Evolutionary conservation across 2,329 filamentous ascomycete genomes (phyloP).

Genomic region (Neoarthrinium moseri): DNA sequence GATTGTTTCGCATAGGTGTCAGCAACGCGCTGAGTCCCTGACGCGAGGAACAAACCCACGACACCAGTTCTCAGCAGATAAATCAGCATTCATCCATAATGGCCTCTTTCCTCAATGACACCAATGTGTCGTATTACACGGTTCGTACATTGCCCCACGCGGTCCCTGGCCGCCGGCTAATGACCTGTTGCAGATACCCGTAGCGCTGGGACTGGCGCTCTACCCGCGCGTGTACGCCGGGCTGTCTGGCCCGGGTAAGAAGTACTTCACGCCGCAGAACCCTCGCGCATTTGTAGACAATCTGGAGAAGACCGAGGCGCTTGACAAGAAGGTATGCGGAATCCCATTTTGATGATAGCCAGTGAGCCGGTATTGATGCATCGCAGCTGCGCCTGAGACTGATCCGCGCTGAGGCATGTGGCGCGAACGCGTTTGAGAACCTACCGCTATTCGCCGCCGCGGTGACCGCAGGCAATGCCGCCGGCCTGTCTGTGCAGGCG

Average conservation of each 20-base stretch:
- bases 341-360: background rate
- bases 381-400: slow-evolving; percentile 18
- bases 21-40: too few species aligned
- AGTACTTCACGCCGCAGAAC: slow-evolving; percentile 24
- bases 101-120: slow-evolving; percentile 24
- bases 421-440: slow-evolving; percentile 12
- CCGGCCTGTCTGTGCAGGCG: background rate
- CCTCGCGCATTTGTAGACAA: slow-evolving; percentile 21
- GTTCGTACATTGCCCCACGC: slow-evolving; percentile 15
- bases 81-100: slow-evolving; percentile 27
- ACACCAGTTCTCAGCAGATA: slow-evolving; percentile 17
- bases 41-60: too few species aligned
- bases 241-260: slow-evolving; percentile 23
- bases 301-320: slow-evolving; percentile 19
- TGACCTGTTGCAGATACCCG: slow-evolving; percentile 20
- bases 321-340: slow-evolving; percentile 25
- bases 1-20: too few species aligned
- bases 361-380: background rate
- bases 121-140: slow-evolving; percentile 30
- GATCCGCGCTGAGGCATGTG: slow-evolving; percentile 10
- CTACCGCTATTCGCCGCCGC: slow-evolving; percentile 12
- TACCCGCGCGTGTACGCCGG: slow-evolving; percentile 26
- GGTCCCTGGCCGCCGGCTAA: slow-evolving; percentile 2
- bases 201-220: slow-evolving; percentile 22
- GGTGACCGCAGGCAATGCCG: slow-evolving; percentile 15